phyloP scores from a whole-genome alignment of 1,284 basidiomycete species.

The Rhodotorula sp. region DNA sequence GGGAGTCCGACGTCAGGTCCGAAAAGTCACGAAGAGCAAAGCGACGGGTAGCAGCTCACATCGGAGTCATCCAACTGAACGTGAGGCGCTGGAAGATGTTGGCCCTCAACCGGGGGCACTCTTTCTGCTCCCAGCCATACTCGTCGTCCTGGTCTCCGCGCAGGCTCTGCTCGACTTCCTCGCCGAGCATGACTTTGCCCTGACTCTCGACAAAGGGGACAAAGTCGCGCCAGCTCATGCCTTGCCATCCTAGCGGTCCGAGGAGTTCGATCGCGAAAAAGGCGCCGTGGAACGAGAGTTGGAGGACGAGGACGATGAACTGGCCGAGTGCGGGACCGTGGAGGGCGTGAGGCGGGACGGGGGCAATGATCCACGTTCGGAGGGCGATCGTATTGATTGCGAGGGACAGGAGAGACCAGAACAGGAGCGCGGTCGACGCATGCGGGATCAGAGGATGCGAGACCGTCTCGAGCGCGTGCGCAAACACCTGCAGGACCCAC shows the following conservation, averaged over 20 bases:
- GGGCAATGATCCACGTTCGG: conserved; percentile 57
- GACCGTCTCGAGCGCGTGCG: conserved; percentile 26
- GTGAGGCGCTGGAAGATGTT: conserved; percentile 69
- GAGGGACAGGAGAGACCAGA: conserved; percentile 79
- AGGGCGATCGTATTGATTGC: conserved; percentile 61
- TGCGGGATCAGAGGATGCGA: conserved; percentile 38
- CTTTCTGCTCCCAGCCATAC: conserved; percentile 54
- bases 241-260: conserved; percentile 60
- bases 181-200: conserved; percentile 44
- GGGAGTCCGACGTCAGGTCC: neutral
- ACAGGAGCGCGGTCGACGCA: conserved; percentile 72
- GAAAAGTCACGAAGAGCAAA: neutral
- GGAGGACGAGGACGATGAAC: conserved; percentile 56
- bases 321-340: conserved; percentile 49
- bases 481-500: conserved; percentile 21
- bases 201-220: conserved; percentile 47
- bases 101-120: conserved; percentile 73
- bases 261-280: conserved; percentile 69
- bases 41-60: conserved; percentile 53
- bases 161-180: conserved; percentile 24
- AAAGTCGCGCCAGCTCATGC: conserved; percentile 34
- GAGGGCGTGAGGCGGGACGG: conserved; percentile 32
- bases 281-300: conserved; percentile 57
- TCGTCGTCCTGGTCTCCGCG: conserved; percentile 30
- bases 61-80: conserved; percentile 76